Base-by-base conservation (phyloP, 352 stramenopile species). In the Phytophthora vignae region DNA sequence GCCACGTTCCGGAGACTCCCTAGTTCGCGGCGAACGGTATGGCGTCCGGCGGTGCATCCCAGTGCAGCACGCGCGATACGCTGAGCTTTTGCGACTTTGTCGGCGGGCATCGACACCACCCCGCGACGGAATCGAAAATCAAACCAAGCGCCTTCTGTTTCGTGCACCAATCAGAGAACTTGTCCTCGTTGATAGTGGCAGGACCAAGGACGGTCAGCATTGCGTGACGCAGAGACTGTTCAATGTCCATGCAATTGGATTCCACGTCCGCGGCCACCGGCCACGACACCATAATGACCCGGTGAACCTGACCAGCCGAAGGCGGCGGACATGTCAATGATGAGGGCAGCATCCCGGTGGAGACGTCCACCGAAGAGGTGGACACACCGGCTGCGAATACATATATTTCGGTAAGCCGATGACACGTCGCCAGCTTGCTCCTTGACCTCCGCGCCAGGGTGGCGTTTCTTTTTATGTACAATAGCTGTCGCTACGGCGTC, bases 231-330 rank as follows among this genome's bases (percentile, higher is more conserved):
- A 78, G 53, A 3, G 48, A 74, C 5, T 50, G 61, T 21, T 74
- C 61, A 1, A 58, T 19, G 14, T 58, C 55, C 1, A 10, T 6
- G 22, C 42, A 70, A 11, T 70, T 58, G 44, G 40, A 44, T 0
- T 36, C 54, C 4, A 64, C 29, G 25, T 59, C 55, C 3, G 48
- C 38, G 17, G 55, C 29, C 38, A n/a, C n/a, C n/a, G n/a, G n/a
- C 71, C 11, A 64, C 66, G 0, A 73, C 21, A 4, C 61, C 63
- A 33, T 75, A 75, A 10, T 46, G 36, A 1, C 11, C 54, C 0
- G 58, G 71, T 6, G 61, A 73, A 8, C 38, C 38, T 9, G 71
- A 71, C 66, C 66, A 74, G 6, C 71, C 66, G 27, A 78, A 78
- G 0, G 53, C 15, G 0, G 44, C 31, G 10, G 15, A 63, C 4